Percentiles rank a stretch among this genome's conserved stretches.
These are phyloP conservation scores for Tetrahymena borealis DNA, from an alignment of 73 alveolate species.

Conservation along the genomic window DNA sequence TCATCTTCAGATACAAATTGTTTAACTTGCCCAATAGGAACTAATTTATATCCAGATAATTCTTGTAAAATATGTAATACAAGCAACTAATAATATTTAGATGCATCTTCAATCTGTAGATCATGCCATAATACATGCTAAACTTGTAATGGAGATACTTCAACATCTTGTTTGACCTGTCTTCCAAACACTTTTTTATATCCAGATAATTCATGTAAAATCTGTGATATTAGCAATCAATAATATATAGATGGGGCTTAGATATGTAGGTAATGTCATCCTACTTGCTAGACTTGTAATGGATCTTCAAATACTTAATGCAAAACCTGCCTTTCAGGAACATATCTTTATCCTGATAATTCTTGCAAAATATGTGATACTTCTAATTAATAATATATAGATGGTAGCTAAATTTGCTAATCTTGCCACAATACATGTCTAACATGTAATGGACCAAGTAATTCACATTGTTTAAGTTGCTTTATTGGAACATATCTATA, in stretches of 20 bases:
- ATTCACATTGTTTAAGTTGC: background rate
- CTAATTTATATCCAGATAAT: background rate
- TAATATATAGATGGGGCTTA: background rate
- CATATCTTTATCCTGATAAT: background rate
- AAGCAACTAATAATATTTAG: background rate
- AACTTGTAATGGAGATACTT: background rate
- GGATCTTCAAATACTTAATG: background rate
- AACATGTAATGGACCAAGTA: background rate
- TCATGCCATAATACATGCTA: background rate
- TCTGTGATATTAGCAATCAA: background rate
- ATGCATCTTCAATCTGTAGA: background rate
- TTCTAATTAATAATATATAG: background rate
- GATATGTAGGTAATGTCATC: background rate
- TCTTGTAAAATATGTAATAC: background rate
- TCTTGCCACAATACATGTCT: background rate
- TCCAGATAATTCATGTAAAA: background rate
- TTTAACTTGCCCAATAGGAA: background rate
- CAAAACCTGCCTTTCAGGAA: background rate
- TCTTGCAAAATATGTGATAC: background rate
- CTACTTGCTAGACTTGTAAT: background rate
- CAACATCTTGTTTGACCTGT: background rate
- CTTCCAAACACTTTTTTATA: background rate
- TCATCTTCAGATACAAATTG: background rate
- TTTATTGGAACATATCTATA: background rate
- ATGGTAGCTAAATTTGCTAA: background rate